Percentiles rank a stretch among this genome's conserved stretches.
Evolutionary conservation across 2,329 filamentous ascomycete genomes (phyloP).

Genomic region (Botrytis tulipae): DNA sequence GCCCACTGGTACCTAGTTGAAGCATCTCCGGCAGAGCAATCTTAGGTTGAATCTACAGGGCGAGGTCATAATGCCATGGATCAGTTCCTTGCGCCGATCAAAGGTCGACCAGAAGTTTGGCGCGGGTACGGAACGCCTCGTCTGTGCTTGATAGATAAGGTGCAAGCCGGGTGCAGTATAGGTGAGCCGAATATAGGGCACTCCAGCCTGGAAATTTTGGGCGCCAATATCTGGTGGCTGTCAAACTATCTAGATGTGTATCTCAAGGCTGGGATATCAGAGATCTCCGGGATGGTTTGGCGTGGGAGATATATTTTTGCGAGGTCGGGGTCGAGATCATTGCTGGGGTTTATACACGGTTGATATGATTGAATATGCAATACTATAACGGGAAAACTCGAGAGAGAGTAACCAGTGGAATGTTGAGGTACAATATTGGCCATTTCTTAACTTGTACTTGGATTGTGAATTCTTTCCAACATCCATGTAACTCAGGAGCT

Average conservation of each 20-base stretch:
- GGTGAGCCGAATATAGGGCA: not conserved
- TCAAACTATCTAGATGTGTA: not conserved
- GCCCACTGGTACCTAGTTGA: slow-evolving; percentile 6
- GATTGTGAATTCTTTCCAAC: not conserved
- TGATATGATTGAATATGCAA: not conserved
- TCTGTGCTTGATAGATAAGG: slow-evolving; percentile 10
- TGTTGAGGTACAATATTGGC: not conserved
- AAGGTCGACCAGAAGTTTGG: not conserved
- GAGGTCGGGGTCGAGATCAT: not conserved
- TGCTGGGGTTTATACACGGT: not conserved
- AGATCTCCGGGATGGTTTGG: not conserved
- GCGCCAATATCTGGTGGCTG: not conserved
- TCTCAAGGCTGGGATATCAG: not conserved
- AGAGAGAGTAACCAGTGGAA: no score
- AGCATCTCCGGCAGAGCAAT: slow-evolving; percentile 13
- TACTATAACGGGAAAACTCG: not conserved
- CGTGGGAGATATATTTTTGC: not conserved
- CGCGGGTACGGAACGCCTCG: not conserved
- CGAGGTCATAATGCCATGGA: not conserved
- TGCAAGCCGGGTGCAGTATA: not conserved
- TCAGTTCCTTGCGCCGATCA: not conserved
- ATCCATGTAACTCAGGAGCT: not conserved
- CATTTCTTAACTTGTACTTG: not conserved
- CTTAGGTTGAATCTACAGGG: not conserved
- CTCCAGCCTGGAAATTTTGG: not conserved